Evolutionary conservation across 177 flowering plant genomes (phyloP), one percentile per base, ranked within the genome.

Genomic region (Vitis hybrid): DNA sequence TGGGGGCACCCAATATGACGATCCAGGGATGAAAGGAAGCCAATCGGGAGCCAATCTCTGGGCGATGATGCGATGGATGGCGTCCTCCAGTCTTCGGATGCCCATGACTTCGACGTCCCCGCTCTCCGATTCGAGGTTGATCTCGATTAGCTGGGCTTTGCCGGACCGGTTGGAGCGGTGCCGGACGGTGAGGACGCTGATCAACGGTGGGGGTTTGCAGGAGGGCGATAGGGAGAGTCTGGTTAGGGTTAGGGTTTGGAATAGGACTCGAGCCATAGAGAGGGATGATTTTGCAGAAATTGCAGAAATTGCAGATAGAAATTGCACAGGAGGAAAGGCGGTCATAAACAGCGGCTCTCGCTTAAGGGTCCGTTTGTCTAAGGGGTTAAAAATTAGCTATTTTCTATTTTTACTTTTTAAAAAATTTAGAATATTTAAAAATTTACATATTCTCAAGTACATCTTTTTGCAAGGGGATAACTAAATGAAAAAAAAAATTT

Each of bases 1-100:
- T 3, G 85, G 87, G 1, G 87, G 87, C 58, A 86, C 87, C 86
- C 85, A 86, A 74, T 78, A 83, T 2, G 86, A 86, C 2, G 81
- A 80, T 0, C 89, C 89, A 3, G 89, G 89, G n/a, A 76, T 55
- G 70, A 86, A 84, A 14, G 85, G 85, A 20, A 86, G 85, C 89
- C 87, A 86, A 63, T 80, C 81, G 4, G 87, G 89, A 1, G 86
- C 83, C 16, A 84, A 59, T 29, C 81, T 69, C 50, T 77, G 74
- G 19, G 75, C 84, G 15, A 81, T 67, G 45, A 86, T 69, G 10
- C 64, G 20, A n/a, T 83, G 83, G 49, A 86, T 81, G 4, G 76
- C 67, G 53, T 86, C 89, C 63, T 84, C 87, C 5, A 86, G 76
- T 70, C 66, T 76, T 69, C 68, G 66, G 5, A 80, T 33, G 9